Base-by-base conservation (phyloP, 192 early-diverging fungal species). In the Linnemannia elongata region DNA sequence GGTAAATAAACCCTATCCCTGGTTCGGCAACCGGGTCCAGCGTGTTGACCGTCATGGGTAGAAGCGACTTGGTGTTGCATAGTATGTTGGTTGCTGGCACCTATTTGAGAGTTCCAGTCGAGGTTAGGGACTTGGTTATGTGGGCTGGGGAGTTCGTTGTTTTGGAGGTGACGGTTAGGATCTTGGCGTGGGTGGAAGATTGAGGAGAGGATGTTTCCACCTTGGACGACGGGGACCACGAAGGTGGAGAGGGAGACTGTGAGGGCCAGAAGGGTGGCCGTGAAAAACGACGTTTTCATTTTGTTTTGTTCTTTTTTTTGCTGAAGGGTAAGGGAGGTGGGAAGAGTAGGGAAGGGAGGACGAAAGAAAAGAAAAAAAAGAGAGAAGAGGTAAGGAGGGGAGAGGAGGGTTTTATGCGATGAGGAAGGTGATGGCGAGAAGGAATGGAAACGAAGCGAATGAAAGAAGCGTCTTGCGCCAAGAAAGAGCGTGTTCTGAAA, bases 51-150 rank as follows among this genome's bases (percentile, higher is more conserved):
- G 5, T 5, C 24, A 6, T 71, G 33, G 38, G 17, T 39, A 18
- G 27, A 27, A 17, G 41, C 57, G 38, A 36, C 57, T 66, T 27
- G 72, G 10, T 15, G 42, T 13, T 33, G 33, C 57, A 54, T 63
- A 54, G 36, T 75, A 44, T 69, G 76, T 45, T 77, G 42, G 39
- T 38, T 41, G 0, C 27, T 13, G 10, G 75, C 17, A 45, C 83
- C 83, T 79, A 80, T 44, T 85, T 85, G 78, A 52, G 83, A 79
- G 69, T 85, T 85, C 83, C 83, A 85, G 47, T 85, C 83, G 15
- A 85, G 78, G 30, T 79, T 72, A 38, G 78, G 69, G 35, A 76
- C 78, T 3, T 69, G 75, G 35, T 13, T 7, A 24, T 72, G 30
- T 35, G 72, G 72, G 73, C 22, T 52, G 42, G 36, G 66, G 75